Evolutionary conservation across 2,329 filamentous ascomycete species (phyloP), one percentile per base, ranked within the genome.

Genomic region (Claviceps pusilla): DNA sequence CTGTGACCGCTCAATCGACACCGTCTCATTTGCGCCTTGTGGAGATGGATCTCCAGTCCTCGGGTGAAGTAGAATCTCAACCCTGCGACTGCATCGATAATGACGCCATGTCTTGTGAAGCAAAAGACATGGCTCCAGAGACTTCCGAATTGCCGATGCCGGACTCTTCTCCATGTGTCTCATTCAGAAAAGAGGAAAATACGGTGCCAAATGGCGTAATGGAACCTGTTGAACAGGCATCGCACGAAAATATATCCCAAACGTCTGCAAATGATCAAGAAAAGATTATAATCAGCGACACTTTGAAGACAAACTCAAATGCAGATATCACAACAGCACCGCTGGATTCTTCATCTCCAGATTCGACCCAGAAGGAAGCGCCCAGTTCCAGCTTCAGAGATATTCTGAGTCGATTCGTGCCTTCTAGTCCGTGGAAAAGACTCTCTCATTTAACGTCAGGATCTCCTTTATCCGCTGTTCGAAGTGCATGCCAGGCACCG

Each of bases 361-460:
- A 10, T 43, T 31, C 42, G 14, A 28, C 28, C 12, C 43, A 49
- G 41, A 51, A 56, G 14, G 51, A 58, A n/a, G 1, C 52, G 41
- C 43, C 52, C 7, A 58, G 56, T 3, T 59, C 59, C 39, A 60
- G 63, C 16, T 52, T 65, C 1, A 64, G 58, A 28, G 53, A 50
- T 37, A 60, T 64, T 10, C 41, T 64, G 7, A 59, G 60, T 50
- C 59, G 52, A 3, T 55, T 62, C 31, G 58, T 66, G 28, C 59
- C 64, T 12, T 55, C 59, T 28, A 61, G 56, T 7, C 60, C 62
- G 11, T 65, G 59, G 65, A 56, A 58, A 39, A 62, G 54, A 28
- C 53, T 59, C n/a, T 57, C 58, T 29, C 53, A 49, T 10, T 48
- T 59, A 48, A 45, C 58, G 39, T 54, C 51, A 19, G 37, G 48